Evolutionary conservation across 2,329 filamentous ascomycete species (phyloP).

Genomic region (Aspergillus brunneoviolaceus): DNA sequence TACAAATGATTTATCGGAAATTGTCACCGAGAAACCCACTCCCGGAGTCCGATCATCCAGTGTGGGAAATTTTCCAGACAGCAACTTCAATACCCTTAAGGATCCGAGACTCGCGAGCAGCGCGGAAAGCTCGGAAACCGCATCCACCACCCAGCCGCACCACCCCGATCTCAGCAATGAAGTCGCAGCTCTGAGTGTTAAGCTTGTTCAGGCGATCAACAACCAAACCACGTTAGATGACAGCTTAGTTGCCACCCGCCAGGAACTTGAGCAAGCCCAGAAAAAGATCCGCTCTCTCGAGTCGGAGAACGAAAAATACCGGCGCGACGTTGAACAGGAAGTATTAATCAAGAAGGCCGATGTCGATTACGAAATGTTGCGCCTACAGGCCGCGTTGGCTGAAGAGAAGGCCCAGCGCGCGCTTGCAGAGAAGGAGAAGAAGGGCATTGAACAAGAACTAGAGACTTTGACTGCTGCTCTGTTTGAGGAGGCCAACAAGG

Average conservation of each 20-base stretch:
- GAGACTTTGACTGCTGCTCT: conserved; percentile 86
- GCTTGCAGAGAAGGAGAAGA: conserved; percentile 74
- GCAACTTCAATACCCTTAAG: conserved; percentile 48
- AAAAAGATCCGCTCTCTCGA: conserved; percentile 70
- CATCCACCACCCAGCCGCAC: conserved; percentile 35
- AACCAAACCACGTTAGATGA: conserved; percentile 92
- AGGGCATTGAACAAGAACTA: conserved; percentile 85
- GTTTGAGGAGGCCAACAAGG: conserved; percentile 96
- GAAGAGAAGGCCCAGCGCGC: conserved; percentile 67
- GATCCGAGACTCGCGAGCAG: conserved; percentile 42
- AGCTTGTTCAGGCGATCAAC: conserved; percentile 96
- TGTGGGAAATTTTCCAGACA: conserved; percentile 35
- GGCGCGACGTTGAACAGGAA: conserved; percentile 68
- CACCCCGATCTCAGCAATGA: conserved; percentile 68
- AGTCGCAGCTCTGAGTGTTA: conserved; percentile 87
- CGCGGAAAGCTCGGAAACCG: conserved; percentile 36
- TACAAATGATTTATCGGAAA: conserved; percentile 42
- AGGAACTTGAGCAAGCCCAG: conserved; percentile 74
- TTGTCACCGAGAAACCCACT: conserved; percentile 29
- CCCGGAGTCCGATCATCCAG: conserved; percentile 26
- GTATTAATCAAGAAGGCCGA: conserved; percentile 73
- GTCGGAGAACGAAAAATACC: conserved; percentile 65
- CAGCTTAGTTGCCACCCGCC: conserved; percentile 74
- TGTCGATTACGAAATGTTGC: conserved; percentile 69
- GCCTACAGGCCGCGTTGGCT: conserved; percentile 57